Conservation (phyloP, 2,329 filamentous ascomycete genomes). For the Elsinoe batatas region DNA sequence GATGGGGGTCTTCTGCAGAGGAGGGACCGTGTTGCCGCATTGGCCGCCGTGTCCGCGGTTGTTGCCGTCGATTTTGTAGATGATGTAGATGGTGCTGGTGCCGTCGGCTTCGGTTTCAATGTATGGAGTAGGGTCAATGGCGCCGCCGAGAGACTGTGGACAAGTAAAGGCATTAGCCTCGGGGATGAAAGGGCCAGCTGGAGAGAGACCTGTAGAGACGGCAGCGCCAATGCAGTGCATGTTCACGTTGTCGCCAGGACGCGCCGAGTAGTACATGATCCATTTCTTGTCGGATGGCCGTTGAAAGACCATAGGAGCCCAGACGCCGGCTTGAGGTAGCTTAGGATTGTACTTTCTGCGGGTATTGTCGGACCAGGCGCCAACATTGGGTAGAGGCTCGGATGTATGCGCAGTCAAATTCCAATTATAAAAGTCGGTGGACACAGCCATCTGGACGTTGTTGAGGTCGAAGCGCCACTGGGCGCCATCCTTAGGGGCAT, state of each 20-base stretch:
- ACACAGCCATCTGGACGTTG: conserved; percentile 32
- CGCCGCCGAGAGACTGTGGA: conserved; percentile 23
- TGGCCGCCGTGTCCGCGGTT: conserved; percentile 24
- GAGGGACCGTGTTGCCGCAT: conserved; percentile 24
- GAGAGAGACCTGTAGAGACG: conserved; percentile 19
- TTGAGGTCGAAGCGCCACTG: conserved; percentile 21
- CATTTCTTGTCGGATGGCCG: conserved; percentile 22
- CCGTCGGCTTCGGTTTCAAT: conserved; percentile 19
- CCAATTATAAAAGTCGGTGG: conserved; percentile 28
- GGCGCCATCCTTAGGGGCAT: conserved; percentile 15
- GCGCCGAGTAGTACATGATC: conserved; percentile 28
- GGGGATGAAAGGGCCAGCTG: conserved; percentile 24
- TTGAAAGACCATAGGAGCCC: conserved; percentile 25
- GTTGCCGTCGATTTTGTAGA: conserved; percentile 30
- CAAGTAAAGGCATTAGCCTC: conserved; percentile 21
- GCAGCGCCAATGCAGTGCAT: conserved; percentile 28
- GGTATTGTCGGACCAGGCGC: conserved; percentile 20
- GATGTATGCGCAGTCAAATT: conserved; percentile 19
- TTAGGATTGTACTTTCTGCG: conserved; percentile 13
- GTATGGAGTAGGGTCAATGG: conserved; percentile 27
- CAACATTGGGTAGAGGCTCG: conserved; percentile 25
- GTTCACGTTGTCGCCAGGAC: conserved; percentile 13
- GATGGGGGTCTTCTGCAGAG: conserved; percentile 24
- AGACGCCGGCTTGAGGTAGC: conserved; percentile 22
- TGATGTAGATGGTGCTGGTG: conserved; percentile 21